Evolutionary conservation across 2,329 filamentous ascomycete species (phyloP).

Genomic region (Hirsutella rhossiliensis): DNA sequence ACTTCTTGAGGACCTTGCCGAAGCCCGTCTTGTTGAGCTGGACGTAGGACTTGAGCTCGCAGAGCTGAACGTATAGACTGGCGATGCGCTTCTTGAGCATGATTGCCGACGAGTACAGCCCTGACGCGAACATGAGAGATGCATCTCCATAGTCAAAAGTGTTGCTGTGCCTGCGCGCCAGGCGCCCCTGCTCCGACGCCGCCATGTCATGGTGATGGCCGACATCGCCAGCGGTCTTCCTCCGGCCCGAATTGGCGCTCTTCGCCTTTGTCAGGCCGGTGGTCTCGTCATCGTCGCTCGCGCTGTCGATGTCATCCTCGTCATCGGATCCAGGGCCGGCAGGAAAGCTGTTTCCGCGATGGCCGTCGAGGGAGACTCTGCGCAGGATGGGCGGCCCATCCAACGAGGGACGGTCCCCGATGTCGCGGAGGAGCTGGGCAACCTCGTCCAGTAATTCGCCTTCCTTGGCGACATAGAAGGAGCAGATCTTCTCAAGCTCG

Average conservation of each 20-base stretch:
- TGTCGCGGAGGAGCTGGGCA: slow-evolving; percentile 62
- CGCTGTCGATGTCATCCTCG: slow-evolving; percentile 44
- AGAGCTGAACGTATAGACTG: slow-evolving; percentile 79
- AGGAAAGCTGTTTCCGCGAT: slow-evolving; percentile 12
- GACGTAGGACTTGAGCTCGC: slow-evolving; percentile 89
- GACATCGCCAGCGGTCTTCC: slow-evolving; percentile 23
- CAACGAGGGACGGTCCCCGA: slow-evolving; percentile 49
- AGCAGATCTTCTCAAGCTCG: slow-evolving; percentile 87
- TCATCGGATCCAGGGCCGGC: slow-evolving; percentile 36
- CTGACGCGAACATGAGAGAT: slow-evolving; percentile 50
- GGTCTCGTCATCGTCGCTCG: slow-evolving; percentile 51
- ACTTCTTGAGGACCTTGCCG: slow-evolving; percentile 93
- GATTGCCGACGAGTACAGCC: slow-evolving; percentile 54
- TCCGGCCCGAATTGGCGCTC: slow-evolving; percentile 25
- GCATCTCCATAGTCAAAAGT: slow-evolving; percentile 71
- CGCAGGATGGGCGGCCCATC: slow-evolving; percentile 25
- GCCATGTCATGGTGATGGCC: slow-evolving; percentile 41
- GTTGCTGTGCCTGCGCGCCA: slow-evolving; percentile 49
- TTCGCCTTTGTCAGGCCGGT: slow-evolving; percentile 38
- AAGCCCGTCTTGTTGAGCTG: slow-evolving; percentile 97
- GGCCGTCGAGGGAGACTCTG: slow-evolving; percentile 16
- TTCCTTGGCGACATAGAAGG: slow-evolving; percentile 86
- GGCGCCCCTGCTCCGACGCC: slow-evolving; percentile 43
- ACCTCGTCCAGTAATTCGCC: slow-evolving; percentile 75
- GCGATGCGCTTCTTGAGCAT: slow-evolving; percentile 88